phyloP scores from a whole-genome alignment of 2,329 filamentous ascomycete genomes.

The Microascus cirrosus region DNA sequence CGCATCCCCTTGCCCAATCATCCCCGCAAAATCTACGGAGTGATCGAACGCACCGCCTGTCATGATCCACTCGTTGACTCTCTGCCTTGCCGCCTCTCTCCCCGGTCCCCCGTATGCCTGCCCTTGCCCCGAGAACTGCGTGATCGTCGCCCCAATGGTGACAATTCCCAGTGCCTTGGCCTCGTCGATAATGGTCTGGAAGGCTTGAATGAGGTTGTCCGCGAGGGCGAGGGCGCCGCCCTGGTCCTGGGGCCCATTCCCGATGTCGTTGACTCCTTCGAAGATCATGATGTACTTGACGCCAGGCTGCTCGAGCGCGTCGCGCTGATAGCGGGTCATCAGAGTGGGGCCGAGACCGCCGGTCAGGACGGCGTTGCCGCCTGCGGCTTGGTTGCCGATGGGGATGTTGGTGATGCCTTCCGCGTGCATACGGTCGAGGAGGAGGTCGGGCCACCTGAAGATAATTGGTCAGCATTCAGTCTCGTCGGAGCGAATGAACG shows the following conservation, averaged over 20 bases:
- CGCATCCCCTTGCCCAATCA: slow-evolving; percentile 38
- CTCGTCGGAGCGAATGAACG: neutral
- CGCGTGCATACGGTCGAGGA: slow-evolving; percentile 39
- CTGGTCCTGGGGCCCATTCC: slow-evolving; percentile 30
- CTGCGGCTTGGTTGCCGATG: slow-evolving; percentile 55
- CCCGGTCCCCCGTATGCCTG: slow-evolving; percentile 43
- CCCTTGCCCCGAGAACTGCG: slow-evolving; percentile 42
- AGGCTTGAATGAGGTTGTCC: slow-evolving; percentile 42
- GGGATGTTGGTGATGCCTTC: slow-evolving; percentile 35
- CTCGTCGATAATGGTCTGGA: slow-evolving; percentile 42
- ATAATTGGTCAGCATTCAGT: neutral
- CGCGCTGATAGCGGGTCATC: slow-evolving; percentile 49
- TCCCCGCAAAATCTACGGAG: slow-evolving; percentile 50
- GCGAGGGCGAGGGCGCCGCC: slow-evolving; percentile 36
- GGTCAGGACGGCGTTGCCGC: slow-evolving; percentile 53
- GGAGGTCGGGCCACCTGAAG: slow-evolving; percentile 42
- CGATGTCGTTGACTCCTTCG: slow-evolving; percentile 61
- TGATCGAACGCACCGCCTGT: slow-evolving; percentile 44
- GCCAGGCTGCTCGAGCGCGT: slow-evolving; percentile 46
- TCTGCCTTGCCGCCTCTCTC: slow-evolving; percentile 43
- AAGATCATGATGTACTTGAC: slow-evolving; percentile 54
- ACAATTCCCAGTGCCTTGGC: slow-evolving; percentile 42
- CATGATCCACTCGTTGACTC: slow-evolving; percentile 52
- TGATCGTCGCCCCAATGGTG: slow-evolving; percentile 54
- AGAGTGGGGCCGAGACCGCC: slow-evolving; percentile 53